Evolutionary conservation across 2,329 filamentous ascomycete genomes (phyloP).

Genomic region (Scedosporium boydii): DNA sequence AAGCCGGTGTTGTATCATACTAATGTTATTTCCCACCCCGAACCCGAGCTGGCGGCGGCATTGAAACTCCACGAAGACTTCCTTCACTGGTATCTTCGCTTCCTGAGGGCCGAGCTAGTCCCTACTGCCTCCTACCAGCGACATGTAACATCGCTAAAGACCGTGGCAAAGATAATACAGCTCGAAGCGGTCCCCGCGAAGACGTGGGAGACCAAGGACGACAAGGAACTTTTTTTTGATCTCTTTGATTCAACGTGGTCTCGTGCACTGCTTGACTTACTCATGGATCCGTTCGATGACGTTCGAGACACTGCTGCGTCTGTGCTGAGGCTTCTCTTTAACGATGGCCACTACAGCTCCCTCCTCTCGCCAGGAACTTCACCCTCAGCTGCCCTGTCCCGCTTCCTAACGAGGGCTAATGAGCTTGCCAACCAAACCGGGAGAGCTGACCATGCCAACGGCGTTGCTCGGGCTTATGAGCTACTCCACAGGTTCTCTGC

Average conservation of each 20-base stretch:
- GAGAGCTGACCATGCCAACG: conserved; percentile 86
- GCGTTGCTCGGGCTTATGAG: conserved; percentile 68
- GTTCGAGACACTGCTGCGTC: conserved; percentile 54
- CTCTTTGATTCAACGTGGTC: conserved; percentile 41
- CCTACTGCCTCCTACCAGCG: conserved; percentile 83
- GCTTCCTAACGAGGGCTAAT: conserved; percentile 44
- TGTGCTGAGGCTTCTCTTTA: conserved; percentile 40
- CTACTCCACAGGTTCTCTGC: conserved; percentile 53
- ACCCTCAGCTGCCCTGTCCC: conserved; percentile 24
- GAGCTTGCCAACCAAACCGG: conserved; percentile 58
- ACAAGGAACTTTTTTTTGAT: conserved; percentile 30
- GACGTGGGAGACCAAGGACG: conserved; percentile 26
- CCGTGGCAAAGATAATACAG: conserved; percentile 56
- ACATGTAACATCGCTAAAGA: conserved; percentile 71
- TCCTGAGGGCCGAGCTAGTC: conserved; percentile 63
- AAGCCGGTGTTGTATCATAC: conserved; percentile 26
- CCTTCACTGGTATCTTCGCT: conserved; percentile 63
- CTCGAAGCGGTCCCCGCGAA: conserved; percentile 52
- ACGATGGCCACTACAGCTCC: conserved; percentile 21
- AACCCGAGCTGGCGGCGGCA: conserved; percentile 25
- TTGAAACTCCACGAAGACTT: conserved; percentile 51
- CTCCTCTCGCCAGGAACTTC: conserved; percentile 8
- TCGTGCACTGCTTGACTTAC: conserved; percentile 63
- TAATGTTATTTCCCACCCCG: conserved; percentile 29
- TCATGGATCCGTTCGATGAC: conserved; percentile 90